Base-by-base conservation (phyloP, 192 early-diverging fungal species). In the Paraglomus brasilianum region DNA sequence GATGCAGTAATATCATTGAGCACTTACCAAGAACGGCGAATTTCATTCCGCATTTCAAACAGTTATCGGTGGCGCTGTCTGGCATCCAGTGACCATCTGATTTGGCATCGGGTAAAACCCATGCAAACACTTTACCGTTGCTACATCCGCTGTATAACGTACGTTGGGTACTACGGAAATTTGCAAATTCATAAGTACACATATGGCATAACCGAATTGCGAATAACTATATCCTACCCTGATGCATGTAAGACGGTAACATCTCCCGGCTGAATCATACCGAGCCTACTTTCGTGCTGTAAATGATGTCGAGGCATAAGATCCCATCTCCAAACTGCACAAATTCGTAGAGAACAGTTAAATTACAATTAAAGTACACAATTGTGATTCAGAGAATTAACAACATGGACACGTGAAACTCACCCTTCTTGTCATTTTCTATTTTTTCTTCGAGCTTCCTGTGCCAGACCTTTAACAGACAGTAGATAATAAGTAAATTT, bases 111-210 rank as follows among this genome's bases (percentile, higher is more conserved):
- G 85, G 85, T 38, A 86, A 62, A 21, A 80, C 82, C 73, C 78
- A 86, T 0, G 80, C 46, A 67, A 73, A 66, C 5, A 86, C 71
- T 39, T 80, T 75, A 5, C 85, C 85, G 0, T 71, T 50, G 10
- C 78, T 78, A 73, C 84, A 81, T 7, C 85, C 85, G 17, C 75
- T 80, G 36, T 82, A 79, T 36, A 86, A 63, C 8, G 79, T 75
- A 42, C 78, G 66, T 50, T 75, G 75, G 10, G 73, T 52, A 64
- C 80, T 79, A 69, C n/a, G 43, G 5, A 58, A 66, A 59, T 1
- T 42, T 24, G 43, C 1, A 17, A 52, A 48, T 11, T 8, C 41
- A 11, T 19, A 39, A 30, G 30, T 22, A 46, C n/a, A 30, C 30
- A 30, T 5, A 9, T 19, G 11, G 62, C 21, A 60, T n/a, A 66